Evolutionary conservation across 345 rosid species (phyloP).

Genomic region (Salix exigua): DNA sequence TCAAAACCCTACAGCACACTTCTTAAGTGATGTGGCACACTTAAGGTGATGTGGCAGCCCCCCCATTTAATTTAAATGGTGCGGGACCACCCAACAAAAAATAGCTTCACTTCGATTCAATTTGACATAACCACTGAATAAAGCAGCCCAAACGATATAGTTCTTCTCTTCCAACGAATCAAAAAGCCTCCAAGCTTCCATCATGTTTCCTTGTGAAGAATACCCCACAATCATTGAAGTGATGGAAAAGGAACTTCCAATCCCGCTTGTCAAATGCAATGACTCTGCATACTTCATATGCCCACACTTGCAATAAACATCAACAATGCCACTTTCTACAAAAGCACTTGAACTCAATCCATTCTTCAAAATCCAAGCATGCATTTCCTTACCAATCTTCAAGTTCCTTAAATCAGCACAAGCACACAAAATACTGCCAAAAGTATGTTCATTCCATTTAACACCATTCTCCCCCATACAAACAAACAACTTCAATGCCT

Average conservation of each 20-base stretch:
- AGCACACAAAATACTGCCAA: slow-evolving; percentile 42
- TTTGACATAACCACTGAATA: slow-evolving; percentile 49
- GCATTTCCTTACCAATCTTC: slow-evolving; percentile 34
- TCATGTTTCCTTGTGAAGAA: slow-evolving; percentile 39
- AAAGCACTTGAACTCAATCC: slow-evolving; percentile 41
- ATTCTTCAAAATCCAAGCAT: slow-evolving; percentile 44
- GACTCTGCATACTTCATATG: slow-evolving; percentile 35
- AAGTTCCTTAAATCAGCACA: slow-evolving; percentile 35
- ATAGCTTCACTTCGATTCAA: slow-evolving; percentile 33
- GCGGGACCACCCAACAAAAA: too few species aligned
- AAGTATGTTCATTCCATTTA: slow-evolving; percentile 47
- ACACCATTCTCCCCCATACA: slow-evolving; percentile 39
- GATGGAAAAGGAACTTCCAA: slow-evolving; percentile 45
- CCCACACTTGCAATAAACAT: slow-evolving; percentile 51
- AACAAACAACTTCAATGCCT: slow-evolving; percentile 45
- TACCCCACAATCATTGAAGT: slow-evolving; percentile 56
- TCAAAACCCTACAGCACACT: too few species aligned
- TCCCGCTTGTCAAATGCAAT: slow-evolving; percentile 34
- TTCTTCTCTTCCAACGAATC: slow-evolving; percentile 34
- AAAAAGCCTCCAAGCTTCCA: slow-evolving; percentile 47
- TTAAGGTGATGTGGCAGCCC: too few species aligned
- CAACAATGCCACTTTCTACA: slow-evolving; percentile 40
- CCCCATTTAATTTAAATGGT: too few species aligned
- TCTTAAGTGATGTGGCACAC: too few species aligned
- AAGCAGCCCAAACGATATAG: slow-evolving; percentile 44